Base-by-base conservation (phyloP, 2,329 filamentous ascomycete genomes). In the Ophiostoma tasmaniense region DNA sequence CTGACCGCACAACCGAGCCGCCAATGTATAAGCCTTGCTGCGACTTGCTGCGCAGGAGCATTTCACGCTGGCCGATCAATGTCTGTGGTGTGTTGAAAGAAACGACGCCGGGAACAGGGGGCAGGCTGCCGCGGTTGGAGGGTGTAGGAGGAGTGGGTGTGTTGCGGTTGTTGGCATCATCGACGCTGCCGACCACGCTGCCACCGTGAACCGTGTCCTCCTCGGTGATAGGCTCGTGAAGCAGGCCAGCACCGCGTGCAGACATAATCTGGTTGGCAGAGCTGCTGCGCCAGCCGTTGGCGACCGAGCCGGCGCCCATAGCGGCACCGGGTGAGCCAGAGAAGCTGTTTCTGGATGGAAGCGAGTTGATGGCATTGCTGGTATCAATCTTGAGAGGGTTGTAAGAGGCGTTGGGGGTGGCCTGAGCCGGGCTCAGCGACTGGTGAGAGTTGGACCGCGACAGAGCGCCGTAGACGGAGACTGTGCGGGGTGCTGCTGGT, bases 71-170 rank as follows among this genome's bases (percentile, higher is more conserved):
- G 1, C 83, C 84, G 35, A 88, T 79, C 6, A 87, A 79, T 5
- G 84, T 87, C 72, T 86, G 82, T 0, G 83, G 82, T 70, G 80
- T 82, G n/a, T 79, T 76, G 71, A 82, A 84, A 0, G 84, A 84
- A 2, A 84, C 77, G 2, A 85, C 75, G 1, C 83, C 83, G 0
- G 82, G 80, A 0, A 80, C 74, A 0, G 80, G 74, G 2, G 75
- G 73, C 20, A 76, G 75, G 66, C 73, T 75, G 14, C 71, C 30
- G 4, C 64, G 68, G 45, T 25, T 67, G 22, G 70, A 64, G 55
- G 55, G 59, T 22, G 67, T 66, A 28, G 67, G 59, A 37, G 30
- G 64, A 10, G 22, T 28, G 13, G 3, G 39, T 7, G 52, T 50
- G 62, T n/a, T n/a, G 20, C 17, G 30, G 30, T 62, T 22, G 30